phyloP scores from a whole-genome alignment of 23 red algal species.

The Cyanidioschyzon merolae region DNA sequence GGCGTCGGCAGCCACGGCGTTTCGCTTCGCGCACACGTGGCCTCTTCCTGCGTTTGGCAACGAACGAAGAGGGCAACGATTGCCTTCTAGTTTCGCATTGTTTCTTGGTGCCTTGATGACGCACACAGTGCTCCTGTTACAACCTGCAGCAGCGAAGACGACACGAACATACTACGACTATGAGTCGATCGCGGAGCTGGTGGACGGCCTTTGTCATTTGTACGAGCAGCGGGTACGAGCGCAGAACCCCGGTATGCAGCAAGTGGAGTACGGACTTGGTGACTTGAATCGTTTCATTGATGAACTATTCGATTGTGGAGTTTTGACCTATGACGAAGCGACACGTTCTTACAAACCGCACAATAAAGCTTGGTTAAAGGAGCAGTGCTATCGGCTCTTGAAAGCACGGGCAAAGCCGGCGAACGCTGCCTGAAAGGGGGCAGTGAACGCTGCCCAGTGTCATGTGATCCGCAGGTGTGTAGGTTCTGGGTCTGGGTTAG shows the following conservation, averaged over 20 bases:
- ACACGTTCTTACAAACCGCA: background rate
- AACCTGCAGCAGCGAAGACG: background rate
- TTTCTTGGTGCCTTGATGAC: too few species aligned
- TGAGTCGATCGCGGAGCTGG: slow-evolving; percentile 9
- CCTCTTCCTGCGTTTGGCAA: too few species aligned
- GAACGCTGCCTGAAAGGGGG: too few species aligned
- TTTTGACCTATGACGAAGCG: slow-evolving; percentile 1
- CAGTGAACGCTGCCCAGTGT: too few species aligned
- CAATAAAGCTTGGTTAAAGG: slow-evolving; percentile 9
- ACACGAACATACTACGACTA: slow-evolving; percentile 12
- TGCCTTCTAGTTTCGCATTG: too few species aligned
- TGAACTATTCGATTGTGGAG: background rate
- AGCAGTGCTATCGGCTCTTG: slow-evolving; percentile 13
- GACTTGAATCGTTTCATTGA: slow-evolving; percentile 12
- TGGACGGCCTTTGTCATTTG: slow-evolving; percentile 9
- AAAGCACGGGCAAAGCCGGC: background rate
- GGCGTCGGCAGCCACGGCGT: too few species aligned
- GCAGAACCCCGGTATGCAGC: background rate
- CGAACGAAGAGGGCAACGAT: too few species aligned
- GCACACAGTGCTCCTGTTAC: slow-evolving; percentile 4
- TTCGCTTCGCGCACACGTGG: too few species aligned
- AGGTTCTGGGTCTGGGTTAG: too few species aligned
- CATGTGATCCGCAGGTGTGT: too few species aligned
- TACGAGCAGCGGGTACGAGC: slow-evolving; percentile 7
- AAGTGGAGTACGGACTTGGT: slow-evolving; percentile 5